phyloP scores from a whole-genome alignment of 2,329 filamentous ascomycete species.

The Cladosporium austrohemisphaericum region DNA sequence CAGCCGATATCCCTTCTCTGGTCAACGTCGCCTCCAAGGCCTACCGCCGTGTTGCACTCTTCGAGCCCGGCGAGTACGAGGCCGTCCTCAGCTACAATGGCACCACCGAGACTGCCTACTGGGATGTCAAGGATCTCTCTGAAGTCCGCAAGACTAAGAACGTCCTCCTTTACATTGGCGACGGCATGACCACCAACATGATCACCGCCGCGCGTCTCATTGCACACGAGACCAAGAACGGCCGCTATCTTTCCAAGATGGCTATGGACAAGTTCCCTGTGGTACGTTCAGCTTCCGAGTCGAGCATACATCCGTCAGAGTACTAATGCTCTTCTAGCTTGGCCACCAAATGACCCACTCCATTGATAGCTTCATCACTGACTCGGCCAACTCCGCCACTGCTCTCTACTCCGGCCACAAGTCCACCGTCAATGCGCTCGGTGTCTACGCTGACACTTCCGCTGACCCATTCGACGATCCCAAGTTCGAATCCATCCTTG shows the following conservation, averaged over 20 bases:
- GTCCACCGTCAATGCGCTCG: slow-evolving; percentile 75
- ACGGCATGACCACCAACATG: slow-evolving; percentile 62
- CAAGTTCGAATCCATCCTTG: slow-evolving; percentile 79
- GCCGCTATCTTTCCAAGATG: slow-evolving; percentile 73
- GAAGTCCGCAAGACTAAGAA: slow-evolving; percentile 76
- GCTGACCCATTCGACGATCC: slow-evolving; percentile 73
- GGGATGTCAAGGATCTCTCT: slow-evolving; percentile 69
- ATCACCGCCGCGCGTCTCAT: slow-evolving; percentile 67
- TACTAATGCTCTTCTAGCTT: slow-evolving; percentile 35
- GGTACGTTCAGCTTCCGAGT: not conserved
- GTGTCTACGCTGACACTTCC: slow-evolving; percentile 76
- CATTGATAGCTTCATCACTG: slow-evolving; percentile 79
- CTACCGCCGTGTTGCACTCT: slow-evolving; percentile 70
- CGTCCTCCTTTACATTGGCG: slow-evolving; percentile 78
- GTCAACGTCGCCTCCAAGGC: slow-evolving; percentile 79
- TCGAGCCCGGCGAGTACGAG: slow-evolving; percentile 74
- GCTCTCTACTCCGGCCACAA: slow-evolving; percentile 82
- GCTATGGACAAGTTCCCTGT: slow-evolving; percentile 71
- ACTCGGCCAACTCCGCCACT: slow-evolving; percentile 79
- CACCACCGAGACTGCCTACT: slow-evolving; percentile 68
- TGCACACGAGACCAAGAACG: slow-evolving; percentile 78
- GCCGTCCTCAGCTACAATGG: slow-evolving; percentile 74
- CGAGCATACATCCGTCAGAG: too few relatives aligned
- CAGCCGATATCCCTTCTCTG: slow-evolving; percentile 63
- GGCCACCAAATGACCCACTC: slow-evolving; percentile 89